phyloP scores from a whole-genome alignment of 768 basidiomycete species.

The Hydnomerulius pinastri region DNA sequence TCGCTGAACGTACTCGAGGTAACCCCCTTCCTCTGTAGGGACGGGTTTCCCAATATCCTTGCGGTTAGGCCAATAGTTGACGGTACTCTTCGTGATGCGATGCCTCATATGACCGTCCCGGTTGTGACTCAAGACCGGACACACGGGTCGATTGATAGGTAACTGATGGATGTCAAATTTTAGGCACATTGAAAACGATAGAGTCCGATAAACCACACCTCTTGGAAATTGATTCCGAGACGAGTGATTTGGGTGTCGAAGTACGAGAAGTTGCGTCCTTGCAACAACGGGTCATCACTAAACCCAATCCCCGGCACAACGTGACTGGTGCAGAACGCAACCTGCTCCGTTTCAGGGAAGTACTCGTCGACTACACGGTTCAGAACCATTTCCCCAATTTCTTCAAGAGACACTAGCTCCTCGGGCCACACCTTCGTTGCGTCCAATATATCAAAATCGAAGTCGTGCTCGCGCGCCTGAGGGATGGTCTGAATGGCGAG shows the following conservation, averaged over 20 bases:
- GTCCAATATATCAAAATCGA: conserved; percentile 87
- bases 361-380: conserved; percentile 69
- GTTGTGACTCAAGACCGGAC: conserved; percentile 71
- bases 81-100: conserved; percentile 53
- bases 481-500: conserved; percentile 67
- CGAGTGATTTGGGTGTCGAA: conserved; percentile 83
- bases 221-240: conserved; percentile 79
- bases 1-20: conserved; percentile 42
- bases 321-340: conserved; percentile 77
- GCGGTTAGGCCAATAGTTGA: conserved; percentile 89
- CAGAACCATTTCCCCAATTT: conserved; percentile 75
- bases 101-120: conserved; percentile 62
- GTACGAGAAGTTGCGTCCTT: conserved; percentile 86
- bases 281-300: conserved; percentile 78
- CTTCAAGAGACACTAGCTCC: conserved; percentile 73
- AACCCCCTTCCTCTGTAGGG: conserved; percentile 54
- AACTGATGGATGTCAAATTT: too few species aligned
- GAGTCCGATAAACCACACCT: conserved; percentile 45
- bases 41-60: conserved; percentile 50
- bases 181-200: too few species aligned
- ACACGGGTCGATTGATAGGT: conserved; percentile 81
- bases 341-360: conserved; percentile 88
- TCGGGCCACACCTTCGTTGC: conserved; percentile 87
- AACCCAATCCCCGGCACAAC: conserved; percentile 68
- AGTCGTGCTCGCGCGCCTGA: conserved; percentile 72